Evolutionary conservation across 148 eudicot genomes (phyloP).

Genomic region (Fagopyrum homotropicum): DNA sequence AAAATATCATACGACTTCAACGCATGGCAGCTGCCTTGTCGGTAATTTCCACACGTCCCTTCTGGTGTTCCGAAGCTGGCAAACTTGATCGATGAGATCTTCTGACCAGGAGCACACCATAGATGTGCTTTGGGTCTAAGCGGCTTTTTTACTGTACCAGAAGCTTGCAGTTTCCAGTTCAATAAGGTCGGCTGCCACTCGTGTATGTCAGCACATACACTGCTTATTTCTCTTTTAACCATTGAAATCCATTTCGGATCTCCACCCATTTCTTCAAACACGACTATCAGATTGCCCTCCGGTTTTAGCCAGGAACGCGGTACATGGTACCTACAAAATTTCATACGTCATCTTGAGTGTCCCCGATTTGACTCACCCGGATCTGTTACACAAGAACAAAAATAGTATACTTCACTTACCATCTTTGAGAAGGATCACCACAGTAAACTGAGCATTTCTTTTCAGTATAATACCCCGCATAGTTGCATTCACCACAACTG

Average conservation of each 20-base stretch:
- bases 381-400: neutral
- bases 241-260: slow-evolving; percentile 44
- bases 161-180: slow-evolving; percentile 50
- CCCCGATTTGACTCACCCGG: neutral
- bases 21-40: slow-evolving; percentile 73
- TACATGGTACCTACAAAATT: slow-evolving; percentile 17
- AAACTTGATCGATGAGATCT: slow-evolving; percentile 61
- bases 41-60: slow-evolving; percentile 65
- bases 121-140: slow-evolving; percentile 71
- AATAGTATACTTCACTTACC: slow-evolving; percentile 29
- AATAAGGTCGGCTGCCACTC: slow-evolving; percentile 72
- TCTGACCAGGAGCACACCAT: slow-evolving; percentile 58
- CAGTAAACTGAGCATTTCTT: slow-evolving; percentile 70
- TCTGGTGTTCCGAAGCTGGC: slow-evolving; percentile 84
- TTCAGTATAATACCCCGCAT: slow-evolving; percentile 59
- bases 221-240: slow-evolving; percentile 55
- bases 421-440: slow-evolving; percentile 83
- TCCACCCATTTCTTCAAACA: slow-evolving; percentile 19
- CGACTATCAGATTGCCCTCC: slow-evolving; percentile 11
- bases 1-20: slow-evolving; percentile 56
- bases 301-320: slow-evolving; percentile 15
- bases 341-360: neutral
- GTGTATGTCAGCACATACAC: slow-evolving; percentile 51
- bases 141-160: slow-evolving; percentile 50
- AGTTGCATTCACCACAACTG: slow-evolving; percentile 50